A percentile compares a stretch with the other conserved stretches of the same genome.
These are phyloP conservation scores for Sphaceloma murrayae DNA, from an alignment of 2,329 filamentous ascomycete species.

Conservation along the genomic window DNA sequence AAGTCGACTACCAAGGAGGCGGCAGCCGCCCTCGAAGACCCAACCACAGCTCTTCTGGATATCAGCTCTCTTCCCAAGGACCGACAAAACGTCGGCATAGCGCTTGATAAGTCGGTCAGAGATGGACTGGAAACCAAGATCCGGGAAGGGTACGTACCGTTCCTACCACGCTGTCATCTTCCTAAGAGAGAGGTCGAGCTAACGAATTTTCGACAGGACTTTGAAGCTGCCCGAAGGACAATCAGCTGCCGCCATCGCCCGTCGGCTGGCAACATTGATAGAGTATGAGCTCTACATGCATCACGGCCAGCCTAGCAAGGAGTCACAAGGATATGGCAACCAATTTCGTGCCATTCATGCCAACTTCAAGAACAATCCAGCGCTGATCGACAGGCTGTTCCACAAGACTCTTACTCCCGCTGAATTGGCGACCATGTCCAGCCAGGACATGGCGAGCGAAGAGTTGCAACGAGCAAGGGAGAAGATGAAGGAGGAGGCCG, in stretches of 20 bases:
- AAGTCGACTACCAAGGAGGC: slow-evolving; percentile 26
- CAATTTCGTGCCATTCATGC: slow-evolving; percentile 69
- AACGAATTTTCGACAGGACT: too few relatives aligned
- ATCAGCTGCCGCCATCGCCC: slow-evolving; percentile 54
- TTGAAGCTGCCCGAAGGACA: slow-evolving; percentile 57
- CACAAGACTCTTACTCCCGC: slow-evolving; percentile 59
- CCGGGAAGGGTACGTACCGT: slow-evolving; percentile 47
- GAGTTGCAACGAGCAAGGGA: slow-evolving; percentile 72
- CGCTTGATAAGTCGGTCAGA: slow-evolving; percentile 59
- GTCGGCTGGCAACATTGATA: slow-evolving; percentile 65
- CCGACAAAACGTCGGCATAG: slow-evolving; percentile 60
- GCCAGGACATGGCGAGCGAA: slow-evolving; percentile 83
- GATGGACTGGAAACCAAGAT: slow-evolving; percentile 57
- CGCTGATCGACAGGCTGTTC: slow-evolving; percentile 68
- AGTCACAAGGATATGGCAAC: slow-evolving; percentile 42
- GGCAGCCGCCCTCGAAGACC: slow-evolving; percentile 21
- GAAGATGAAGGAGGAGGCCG: slow-evolving; percentile 64
- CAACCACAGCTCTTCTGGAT: slow-evolving; percentile 28
- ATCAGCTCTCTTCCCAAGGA: slow-evolving; percentile 50
- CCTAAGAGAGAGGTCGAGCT: too few relatives aligned
- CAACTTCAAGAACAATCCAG: slow-evolving; percentile 82
- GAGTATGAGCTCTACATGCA: slow-evolving; percentile 58
- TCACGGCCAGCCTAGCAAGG: slow-evolving; percentile 44
- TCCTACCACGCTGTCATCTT: too few relatives aligned
- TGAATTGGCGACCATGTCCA: slow-evolving; percentile 77